Evolutionary conservation across 305 asterid species (phyloP).

Genomic region (Fraxinus floribunda): DNA sequence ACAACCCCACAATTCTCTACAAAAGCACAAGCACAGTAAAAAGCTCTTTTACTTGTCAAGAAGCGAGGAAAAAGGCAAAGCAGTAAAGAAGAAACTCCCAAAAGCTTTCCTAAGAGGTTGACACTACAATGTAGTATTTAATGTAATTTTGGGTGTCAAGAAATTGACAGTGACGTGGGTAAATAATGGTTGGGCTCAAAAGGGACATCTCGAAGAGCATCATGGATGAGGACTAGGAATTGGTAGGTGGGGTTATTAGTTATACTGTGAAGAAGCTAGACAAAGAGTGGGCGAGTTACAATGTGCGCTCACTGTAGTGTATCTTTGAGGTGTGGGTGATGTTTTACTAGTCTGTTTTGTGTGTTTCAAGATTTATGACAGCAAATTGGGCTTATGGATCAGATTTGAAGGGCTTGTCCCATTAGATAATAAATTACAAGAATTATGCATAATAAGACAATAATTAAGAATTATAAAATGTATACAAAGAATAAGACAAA

Average conservation of each 20-base stretch:
- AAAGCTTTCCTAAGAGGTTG: constrained; percentile 24
- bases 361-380: neutral
- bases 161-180: constrained; percentile 40
- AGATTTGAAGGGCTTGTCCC: neutral
- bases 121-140: constrained; percentile 31
- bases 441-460: neutral
- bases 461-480: neutral
- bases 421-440: neutral
- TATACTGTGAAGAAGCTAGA: constrained; percentile 24
- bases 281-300: constrained; percentile 4
- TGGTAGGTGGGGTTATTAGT: constrained; percentile 46
- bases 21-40: constrained; percentile 11
- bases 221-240: constrained; percentile 20
- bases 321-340: neutral
- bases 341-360: neutral
- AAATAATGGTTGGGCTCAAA: constrained; percentile 27
- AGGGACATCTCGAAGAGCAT: constrained; percentile 34
- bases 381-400: neutral
- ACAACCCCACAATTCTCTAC: constrained; percentile 17
- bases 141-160: constrained; percentile 24
- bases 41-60: constrained; percentile 21
- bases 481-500: neutral
- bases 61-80: constrained; percentile 30
- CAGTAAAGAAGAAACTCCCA: neutral
- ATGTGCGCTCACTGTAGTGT: constrained; percentile 1